Evolutionary conservation across 2,329 filamentous ascomycete species (phyloP).

Genomic region (Penicillium glabrum): DNA sequence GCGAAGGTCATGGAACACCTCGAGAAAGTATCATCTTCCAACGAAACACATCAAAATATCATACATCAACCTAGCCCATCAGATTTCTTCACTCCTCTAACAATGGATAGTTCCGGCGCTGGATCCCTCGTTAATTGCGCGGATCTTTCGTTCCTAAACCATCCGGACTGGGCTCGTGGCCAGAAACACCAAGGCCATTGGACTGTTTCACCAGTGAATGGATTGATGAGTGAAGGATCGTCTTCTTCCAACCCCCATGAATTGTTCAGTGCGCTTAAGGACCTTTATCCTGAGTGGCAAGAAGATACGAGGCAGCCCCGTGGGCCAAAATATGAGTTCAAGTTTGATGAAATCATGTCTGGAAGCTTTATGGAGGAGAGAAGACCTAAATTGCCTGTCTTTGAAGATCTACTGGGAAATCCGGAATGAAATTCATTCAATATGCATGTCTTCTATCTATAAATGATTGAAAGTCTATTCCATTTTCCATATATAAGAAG

Average conservation of each 20-base stretch:
- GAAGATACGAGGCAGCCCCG: neutral
- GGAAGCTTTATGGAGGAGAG: neutral
- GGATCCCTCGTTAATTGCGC: neutral
- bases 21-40: neutral
- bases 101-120: too few relatives aligned
- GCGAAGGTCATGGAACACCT: constrained; percentile 13
- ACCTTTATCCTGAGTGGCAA: neutral
- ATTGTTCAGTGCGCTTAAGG: too few relatives aligned
- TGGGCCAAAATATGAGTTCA: neutral
- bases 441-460: neutral
- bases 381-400: neutral
- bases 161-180: neutral
- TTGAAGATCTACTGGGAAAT: neutral
- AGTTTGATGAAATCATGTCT: neutral
- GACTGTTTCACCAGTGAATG: neutral
- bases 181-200: neutral
- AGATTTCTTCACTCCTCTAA: neutral
- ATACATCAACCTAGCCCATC: neutral
- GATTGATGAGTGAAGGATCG: neutral
- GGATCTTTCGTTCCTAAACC: neutral
- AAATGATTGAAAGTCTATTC: neutral
- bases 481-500: neutral
- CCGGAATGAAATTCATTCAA: neutral
- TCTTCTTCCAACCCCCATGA: too few relatives aligned
- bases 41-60: neutral